Base-by-base conservation (phyloP, 2,329 filamentous ascomycete species). In the Chaetomium strumarium region DNA sequence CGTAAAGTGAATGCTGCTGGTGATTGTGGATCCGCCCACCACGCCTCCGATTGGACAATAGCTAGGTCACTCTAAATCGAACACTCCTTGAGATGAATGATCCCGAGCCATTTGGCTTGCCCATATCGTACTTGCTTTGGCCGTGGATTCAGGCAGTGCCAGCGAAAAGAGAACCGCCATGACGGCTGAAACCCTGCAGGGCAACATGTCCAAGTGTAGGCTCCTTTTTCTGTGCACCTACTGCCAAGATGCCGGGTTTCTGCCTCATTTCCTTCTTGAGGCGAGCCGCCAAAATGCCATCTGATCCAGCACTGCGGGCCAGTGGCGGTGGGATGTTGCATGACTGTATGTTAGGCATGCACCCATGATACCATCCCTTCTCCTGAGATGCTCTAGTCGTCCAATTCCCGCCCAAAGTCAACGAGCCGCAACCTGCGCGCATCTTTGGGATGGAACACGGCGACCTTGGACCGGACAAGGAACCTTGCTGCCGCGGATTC, bases 401-500 rank as follows among this genome's bases (percentile, higher is more conserved):
- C 81, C 56, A 85, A 63, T 58, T 84, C 81, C 53, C 78, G 76
- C 14, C 81, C 82, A 72, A 85, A 85, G 64, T 85, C 81, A 43
- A 86, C 68, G 43, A 86, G 66, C 46, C 78, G 75, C 47, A 86
- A 66, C 63, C 70, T 75, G 39, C 72, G 78, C 13, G 83, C 80
- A 67, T 86, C 82, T 56, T 73, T 78, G 3, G 81, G 81, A 60
- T 86, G 81, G 59, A 85, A 84, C 60, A 82, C 77, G 3, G 83
- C 83, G 38, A 84, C 81, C 62, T 84, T 84, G 36, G 81, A 82
- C 51, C 83, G 70, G 33, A 85, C 79, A 19, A 86, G 69, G 60
- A 85, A 85, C 57, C 83, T 75, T 2, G 78, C 79, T 12, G 81
- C 79, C 2, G 83, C 81, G 42, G 81, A 80, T 62, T 86, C 83